Conservation (phyloP, 1,139 yeast species). For the Wickerhamomyces sp. region DNA sequence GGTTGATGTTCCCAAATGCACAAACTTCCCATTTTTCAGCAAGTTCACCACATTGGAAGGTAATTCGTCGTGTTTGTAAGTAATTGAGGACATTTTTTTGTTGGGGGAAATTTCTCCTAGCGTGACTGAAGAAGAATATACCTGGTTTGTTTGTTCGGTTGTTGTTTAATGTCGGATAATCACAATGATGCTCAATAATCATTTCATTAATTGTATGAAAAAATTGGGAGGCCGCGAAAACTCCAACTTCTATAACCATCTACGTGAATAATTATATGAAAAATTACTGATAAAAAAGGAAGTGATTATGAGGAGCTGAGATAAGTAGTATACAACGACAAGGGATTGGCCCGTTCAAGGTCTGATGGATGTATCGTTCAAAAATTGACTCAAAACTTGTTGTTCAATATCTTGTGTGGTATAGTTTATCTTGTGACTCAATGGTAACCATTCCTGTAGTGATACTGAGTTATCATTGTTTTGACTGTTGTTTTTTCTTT, state of each 20-base stretch:
- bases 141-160: too few relatives aligned
- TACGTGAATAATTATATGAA: too few relatives aligned
- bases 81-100: slow-evolving; percentile 8
- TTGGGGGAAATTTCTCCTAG: too few relatives aligned
- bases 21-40: slow-evolving; percentile 55
- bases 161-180: too few relatives aligned
- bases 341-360: slow-evolving; percentile 15
- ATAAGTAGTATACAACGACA: slow-evolving; percentile 26
- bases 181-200: too few relatives aligned
- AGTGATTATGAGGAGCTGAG: not conserved
- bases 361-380: slow-evolving; percentile 18
- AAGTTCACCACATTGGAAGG: slow-evolving; percentile 54
- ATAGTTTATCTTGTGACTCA: slow-evolving; percentile 13
- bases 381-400: slow-evolving; percentile 18
- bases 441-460: slow-evolving; percentile 20
- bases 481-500: slow-evolving; percentile 14
- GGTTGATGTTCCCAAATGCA: slow-evolving; percentile 77
- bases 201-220: too few relatives aligned
- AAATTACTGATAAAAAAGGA: too few relatives aligned
- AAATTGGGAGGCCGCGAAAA: too few relatives aligned
- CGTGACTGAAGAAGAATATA: too few relatives aligned
- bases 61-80: slow-evolving; percentile 30
- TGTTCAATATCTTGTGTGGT: slow-evolving; percentile 22
- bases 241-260: too few relatives aligned
- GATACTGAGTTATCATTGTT: not conserved